A percentile compares a stretch with the other conserved stretches of the same genome.
phyloP scores from a whole-genome alignment of 768 basidiomycete species.

The Podaxis mareebaensis region DNA sequence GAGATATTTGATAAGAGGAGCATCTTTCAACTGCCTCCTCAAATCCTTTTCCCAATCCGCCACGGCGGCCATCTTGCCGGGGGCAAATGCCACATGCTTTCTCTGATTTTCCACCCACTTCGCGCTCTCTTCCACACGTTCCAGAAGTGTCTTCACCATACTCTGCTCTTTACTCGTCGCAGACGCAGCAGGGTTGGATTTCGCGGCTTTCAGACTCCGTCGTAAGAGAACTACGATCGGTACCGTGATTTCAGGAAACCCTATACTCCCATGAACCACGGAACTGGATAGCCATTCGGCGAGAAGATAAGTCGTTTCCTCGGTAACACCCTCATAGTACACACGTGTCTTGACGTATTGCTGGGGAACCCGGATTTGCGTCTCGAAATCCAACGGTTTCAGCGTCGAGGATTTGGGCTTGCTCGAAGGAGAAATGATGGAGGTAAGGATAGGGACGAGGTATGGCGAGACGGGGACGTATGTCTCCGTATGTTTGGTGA shows the following conservation, averaged over 20 bases:
- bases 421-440: constrained; percentile 63
- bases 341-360: constrained; percentile 88
- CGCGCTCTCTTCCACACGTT: constrained; percentile 83
- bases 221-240: constrained; percentile 74
- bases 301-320: constrained; percentile 78
- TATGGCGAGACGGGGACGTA: constrained; percentile 89
- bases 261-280: constrained; percentile 79
- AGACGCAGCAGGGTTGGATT: constrained; percentile 31
- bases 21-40: constrained; percentile 57
- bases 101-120: constrained; percentile 77
- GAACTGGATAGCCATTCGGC: constrained; percentile 78
- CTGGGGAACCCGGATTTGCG: constrained; percentile 82
- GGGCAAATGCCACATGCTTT: constrained; percentile 71
- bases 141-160: constrained; percentile 74
- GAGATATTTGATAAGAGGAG: constrained; percentile 81
- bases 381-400: constrained; percentile 86
- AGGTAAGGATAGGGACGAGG: constrained; percentile 82
- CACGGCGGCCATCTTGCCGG: constrained; percentile 69
- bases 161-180: constrained; percentile 55
- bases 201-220: constrained; percentile 68
- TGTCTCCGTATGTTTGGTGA: constrained; percentile 78
- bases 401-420: constrained; percentile 85
- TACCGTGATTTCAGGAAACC: constrained; percentile 90
- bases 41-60: constrained; percentile 69
- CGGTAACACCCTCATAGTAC: constrained; percentile 78